Base-by-base conservation (phyloP, 441 rosid genomes). In the Bocquillonia castaneifolia region DNA sequence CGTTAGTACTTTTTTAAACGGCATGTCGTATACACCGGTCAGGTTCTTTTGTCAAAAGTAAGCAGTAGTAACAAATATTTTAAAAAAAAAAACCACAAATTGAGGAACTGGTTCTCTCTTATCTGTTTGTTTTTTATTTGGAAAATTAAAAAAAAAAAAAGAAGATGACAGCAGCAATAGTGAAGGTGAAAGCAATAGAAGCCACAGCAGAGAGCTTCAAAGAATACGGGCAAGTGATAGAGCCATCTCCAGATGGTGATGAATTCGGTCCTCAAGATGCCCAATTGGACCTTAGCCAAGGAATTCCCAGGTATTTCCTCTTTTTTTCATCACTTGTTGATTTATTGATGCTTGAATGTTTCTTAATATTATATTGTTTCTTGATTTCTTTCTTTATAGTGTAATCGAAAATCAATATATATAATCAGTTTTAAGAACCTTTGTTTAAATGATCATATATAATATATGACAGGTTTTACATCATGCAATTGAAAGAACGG, bases 251-350 rank as follows among this genome's bases (percentile, higher is more conserved):
- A 13, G 96, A 89, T 53, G 86, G 87, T 18, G 85, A 76, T n/a
- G 66, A 58, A 61, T 89, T 79, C 66, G 92, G 94, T 64, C 96
- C 96, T 48, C 67, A 75, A 56, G 98, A 92, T 66, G 96, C 96
- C 55, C 94, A 86, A 55, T 76, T 89, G 51, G 84, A 92, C 67
- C 90, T 89, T 69, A 78, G 75, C 75, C 78, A 68, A 52, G 97
- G 96, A 77, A 77, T 40, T 63, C 97, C 96, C 50, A 83, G 97
- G 94, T 88, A 48, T 34, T 10, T 15, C 7, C 4, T 6, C 13
- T 2, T 42, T 42, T 14, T 42, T 5, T 12, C 15, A 2, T 2
- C 2, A 6, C 15, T 42, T 5, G 15, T 5, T 42, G 47, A 2
- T 20, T 36, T 2, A 20, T 57, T 15, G 34, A 20, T 31, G 2